Conservation (phyloP, 2,329 filamentous ascomycete genomes). For the Aspergillus aculeatinus region DNA sequence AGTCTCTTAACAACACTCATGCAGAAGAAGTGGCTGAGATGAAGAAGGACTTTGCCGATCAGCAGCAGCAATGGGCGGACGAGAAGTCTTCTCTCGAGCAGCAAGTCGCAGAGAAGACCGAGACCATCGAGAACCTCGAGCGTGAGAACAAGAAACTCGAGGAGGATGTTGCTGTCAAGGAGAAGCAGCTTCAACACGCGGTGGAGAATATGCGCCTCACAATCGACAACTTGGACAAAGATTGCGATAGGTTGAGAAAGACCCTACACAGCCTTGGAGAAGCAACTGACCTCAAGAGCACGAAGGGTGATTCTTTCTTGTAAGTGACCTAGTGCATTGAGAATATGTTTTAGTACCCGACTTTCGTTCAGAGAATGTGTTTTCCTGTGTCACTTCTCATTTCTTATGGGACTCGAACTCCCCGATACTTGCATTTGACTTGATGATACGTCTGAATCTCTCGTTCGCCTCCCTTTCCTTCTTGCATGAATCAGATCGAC, state of each 20-base stretch:
- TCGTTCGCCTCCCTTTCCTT: background rate
- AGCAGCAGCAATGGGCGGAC: slow-evolving; percentile 35
- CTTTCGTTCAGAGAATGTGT: slow-evolving; percentile 14
- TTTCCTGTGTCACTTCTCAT: slow-evolving; percentile 14
- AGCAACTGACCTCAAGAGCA: slow-evolving; percentile 52
- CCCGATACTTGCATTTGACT: slow-evolving; percentile 9
- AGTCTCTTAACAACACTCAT: slow-evolving; percentile 26
- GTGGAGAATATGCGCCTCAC: slow-evolving; percentile 46
- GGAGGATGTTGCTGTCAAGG: slow-evolving; percentile 47
- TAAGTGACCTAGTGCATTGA: slow-evolving; percentile 42
- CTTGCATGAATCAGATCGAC: slow-evolving; percentile 14
- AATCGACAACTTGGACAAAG: slow-evolving; percentile 52
- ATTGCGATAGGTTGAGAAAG: slow-evolving; percentile 52
- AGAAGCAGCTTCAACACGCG: slow-evolving; percentile 46
- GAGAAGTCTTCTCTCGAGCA: slow-evolving; percentile 33
- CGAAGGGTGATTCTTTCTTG: slow-evolving; percentile 51
- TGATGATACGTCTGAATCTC: slow-evolving; percentile 1
- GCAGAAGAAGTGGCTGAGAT: slow-evolving; percentile 28
- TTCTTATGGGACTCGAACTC: slow-evolving; percentile 15
- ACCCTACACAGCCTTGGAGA: slow-evolving; percentile 52
- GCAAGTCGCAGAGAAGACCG: slow-evolving; percentile 43
- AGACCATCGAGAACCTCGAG: slow-evolving; percentile 44
- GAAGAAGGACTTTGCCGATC: slow-evolving; percentile 28
- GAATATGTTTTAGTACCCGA: slow-evolving; percentile 19
- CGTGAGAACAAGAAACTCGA: slow-evolving; percentile 46